Percentiles rank a stretch among this genome's conserved stretches.
These are phyloP conservation scores for Fomes fomentarius DNA, from an alignment of 1,284 basidiomycete genomes.

Conservation along the genomic window DNA sequence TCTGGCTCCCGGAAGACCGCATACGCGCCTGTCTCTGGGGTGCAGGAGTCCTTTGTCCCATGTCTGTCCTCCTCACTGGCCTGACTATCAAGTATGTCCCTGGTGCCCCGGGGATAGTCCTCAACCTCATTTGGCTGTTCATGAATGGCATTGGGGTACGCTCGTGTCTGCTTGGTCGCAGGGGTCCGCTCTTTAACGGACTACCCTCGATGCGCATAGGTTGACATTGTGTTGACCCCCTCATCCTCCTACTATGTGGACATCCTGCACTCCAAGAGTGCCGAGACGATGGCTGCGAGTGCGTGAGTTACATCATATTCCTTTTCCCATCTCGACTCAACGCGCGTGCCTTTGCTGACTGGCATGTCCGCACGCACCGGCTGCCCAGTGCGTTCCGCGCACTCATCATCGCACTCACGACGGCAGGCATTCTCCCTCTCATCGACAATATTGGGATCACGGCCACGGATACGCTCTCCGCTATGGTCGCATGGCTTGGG, in stretches of 20 bases:
- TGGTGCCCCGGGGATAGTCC: constrained; percentile 42
- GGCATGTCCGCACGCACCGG: constrained; percentile 11
- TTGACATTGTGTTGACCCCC: constrained; percentile 51
- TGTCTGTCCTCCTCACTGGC: constrained; percentile 39
- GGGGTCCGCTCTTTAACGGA: not conserved
- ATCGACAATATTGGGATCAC: constrained; percentile 57
- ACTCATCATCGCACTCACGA: constrained; percentile 41
- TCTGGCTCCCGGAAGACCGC: constrained; percentile 64
- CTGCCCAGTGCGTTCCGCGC: constrained; percentile 45
- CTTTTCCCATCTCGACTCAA: constrained; percentile 1
- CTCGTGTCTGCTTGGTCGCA: constrained; percentile 1
- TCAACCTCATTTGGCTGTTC: constrained; percentile 48
- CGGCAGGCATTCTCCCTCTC: constrained; percentile 51
- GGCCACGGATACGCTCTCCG: constrained; percentile 51
- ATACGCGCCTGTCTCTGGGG: constrained; percentile 53
- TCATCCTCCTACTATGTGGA: constrained; percentile 62
- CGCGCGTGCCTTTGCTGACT: not conserved
- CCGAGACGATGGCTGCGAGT: constrained; percentile 53
- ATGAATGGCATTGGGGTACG: constrained; percentile 54
- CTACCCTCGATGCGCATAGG: constrained; percentile 28
- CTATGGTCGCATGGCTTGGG: constrained; percentile 44
- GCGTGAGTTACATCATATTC: constrained; percentile 32
- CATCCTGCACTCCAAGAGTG: constrained; percentile 52
- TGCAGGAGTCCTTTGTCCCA: constrained; percentile 46
- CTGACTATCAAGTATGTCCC: constrained; percentile 41